These are phyloP conservation scores for Trametes gibbosa DNA, from an alignment of 768 basidiomycete genomes.

Conservation along the genomic window DNA sequence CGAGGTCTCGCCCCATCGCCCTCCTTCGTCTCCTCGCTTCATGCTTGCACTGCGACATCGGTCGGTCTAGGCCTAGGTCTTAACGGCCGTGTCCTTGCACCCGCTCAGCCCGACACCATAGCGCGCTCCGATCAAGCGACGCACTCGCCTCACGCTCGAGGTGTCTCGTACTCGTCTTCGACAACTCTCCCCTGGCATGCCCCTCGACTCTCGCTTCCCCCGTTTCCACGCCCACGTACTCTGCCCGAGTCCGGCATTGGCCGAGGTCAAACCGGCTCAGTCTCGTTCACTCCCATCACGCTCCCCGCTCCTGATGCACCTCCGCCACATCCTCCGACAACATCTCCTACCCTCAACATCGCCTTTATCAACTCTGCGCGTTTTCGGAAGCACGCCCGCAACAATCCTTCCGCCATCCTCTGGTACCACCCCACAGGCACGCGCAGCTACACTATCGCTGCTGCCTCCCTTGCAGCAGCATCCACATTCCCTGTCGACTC, in stretches of 20 bases:
- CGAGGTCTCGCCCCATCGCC: conserved; percentile 27
- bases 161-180: background rate
- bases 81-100: background rate
- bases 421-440: conserved; percentile 10
- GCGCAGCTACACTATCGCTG: background rate
- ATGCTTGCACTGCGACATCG: conserved; percentile 24
- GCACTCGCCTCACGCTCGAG: background rate
- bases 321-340: background rate
- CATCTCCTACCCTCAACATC: background rate
- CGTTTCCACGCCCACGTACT: background rate
- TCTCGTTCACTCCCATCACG: background rate
- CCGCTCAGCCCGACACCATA: background rate
- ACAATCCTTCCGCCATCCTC: background rate
- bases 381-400: background rate
- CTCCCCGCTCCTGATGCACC: background rate
- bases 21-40: background rate
- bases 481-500: background rate
- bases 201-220: conserved; percentile 2
- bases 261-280: background rate
- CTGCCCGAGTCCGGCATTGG: background rate
- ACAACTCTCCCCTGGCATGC: background rate
- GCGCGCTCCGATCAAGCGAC: background rate
- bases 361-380: background rate
- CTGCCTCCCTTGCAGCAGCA: background rate
- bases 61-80: conserved; percentile 26